Base-by-base conservation (phyloP, 441 rosid genomes). In the Jatropha podagrica region DNA sequence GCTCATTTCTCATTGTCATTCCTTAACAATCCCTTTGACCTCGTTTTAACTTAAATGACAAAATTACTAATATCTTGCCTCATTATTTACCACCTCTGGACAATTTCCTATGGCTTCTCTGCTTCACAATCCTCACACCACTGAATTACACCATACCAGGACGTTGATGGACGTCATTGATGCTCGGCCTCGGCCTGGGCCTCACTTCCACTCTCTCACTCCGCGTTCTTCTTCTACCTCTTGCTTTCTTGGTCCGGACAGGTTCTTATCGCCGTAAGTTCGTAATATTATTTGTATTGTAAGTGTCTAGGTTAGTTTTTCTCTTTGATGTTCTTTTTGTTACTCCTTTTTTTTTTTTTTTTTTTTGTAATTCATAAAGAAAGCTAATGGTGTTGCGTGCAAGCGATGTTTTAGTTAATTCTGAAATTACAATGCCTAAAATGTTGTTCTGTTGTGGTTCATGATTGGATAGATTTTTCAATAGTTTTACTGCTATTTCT, bases 211-310 rank as follows among this genome's bases (percentile, higher is more conserved):
- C 72, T 73, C 78, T 12, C 78, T 86, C 67, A 76, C 63, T 61
- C 75, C 85, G 13, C 86, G 89, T 62, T 59, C 72, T 42, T 80
- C 90, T 62, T 59, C 72, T 42, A 80, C 90, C 58, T 77, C 78
- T 55, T 83, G 81, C 79, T 68, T 81, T 58, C 61, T 80, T 68
- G 77, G 83, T 68, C 78, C 85, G 52, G 80, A 80, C 56, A 74
- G 81, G 68, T 82, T 86, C 71, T 77, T 86, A 6, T 82, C 88
- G 11, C 86, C 88, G 91, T 90, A 78, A 79, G 89, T 81, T 70
- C 32, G n/a, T 2, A 32, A 69, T 64, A 15, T 3, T 51, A 10
- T 63, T 41, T 56, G 32, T 32, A 32, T 32, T 32, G 32, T 32
- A 32, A 2, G 32, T 32, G 2, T 32, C 32, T 32, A 32, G 1